Base-by-base conservation (phyloP, 2,329 filamentous ascomycete species). In the Colletotrichum sp. region DNA sequence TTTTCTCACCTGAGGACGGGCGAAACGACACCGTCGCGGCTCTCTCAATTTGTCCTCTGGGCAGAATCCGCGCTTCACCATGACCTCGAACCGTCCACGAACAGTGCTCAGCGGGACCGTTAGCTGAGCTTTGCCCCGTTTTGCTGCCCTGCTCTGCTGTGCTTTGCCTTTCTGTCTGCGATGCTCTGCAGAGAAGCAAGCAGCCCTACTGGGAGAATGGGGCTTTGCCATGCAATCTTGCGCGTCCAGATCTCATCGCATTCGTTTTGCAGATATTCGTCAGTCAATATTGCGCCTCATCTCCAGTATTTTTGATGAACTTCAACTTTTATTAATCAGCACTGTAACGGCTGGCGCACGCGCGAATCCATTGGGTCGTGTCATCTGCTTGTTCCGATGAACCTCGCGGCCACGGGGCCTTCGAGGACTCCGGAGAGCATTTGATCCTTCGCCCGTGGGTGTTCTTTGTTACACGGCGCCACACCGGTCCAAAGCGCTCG, bases 251-350 rank as follows among this genome's bases (percentile, higher is more conserved):
- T 66, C 64, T 61, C 22, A 52, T 52, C 25, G 34, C 32, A 36
- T 28, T 16, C 25, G 30, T 30, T 36, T 30, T 36, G 36, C 32
- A 64, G 34, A 36, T 19, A 55, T n/a, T 63, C 28, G 28, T 65
- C 19, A 63, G n/a, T 65, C 32, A 34, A 48, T 16, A 22, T 52
- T 48, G 64, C 44, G 44, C 44, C 44, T 52, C 44, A 52, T 32
- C 16, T 59, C 44, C 19, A 32, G 16, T 13, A 4, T 36, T 30
- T 36, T 39, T 59, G 44, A 27, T 63, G 9, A 67, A 66, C n/a
- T 55, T 60, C 8, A 61, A 15, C 28, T 68, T 74, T 19, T 36
- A 76, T 76, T 76, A 76, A 32, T 74, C 74, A 69, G 70, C 73
- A 36, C 70, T n/a, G 25, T 69, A 65, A 39, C 34, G 65, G 44